Base-by-base conservation (phyloP, 805 yeast genomes). In the Wickerhamomyces hampshirensis region DNA sequence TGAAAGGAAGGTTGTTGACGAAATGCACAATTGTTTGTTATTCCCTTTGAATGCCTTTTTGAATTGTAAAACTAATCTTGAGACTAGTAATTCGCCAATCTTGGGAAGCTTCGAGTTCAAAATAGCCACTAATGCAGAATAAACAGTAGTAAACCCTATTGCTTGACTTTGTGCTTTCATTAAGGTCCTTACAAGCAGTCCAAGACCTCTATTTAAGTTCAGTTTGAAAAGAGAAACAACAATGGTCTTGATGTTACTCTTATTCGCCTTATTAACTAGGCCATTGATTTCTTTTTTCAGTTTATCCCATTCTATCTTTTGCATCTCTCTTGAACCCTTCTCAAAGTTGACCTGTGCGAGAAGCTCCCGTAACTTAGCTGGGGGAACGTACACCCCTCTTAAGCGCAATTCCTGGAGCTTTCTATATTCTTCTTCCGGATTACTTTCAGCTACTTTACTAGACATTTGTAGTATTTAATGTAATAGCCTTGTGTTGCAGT, bases 61-160 rank as follows among this genome's bases (percentile, higher is more conserved):
- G 58, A 85, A 84, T 38, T 69, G 77, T 4, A 77, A 48, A 1
- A 82, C 62, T 18, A 80, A 56, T 41, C 93, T 64, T 7, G 67
- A 51, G 0, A 69, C 54, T 23, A 84, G 43, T 5, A 80, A 54
- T 38, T 71, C 71, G 2, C 95, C 95, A 13, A 85, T 59, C 24
- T 72, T 72, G 0, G 94, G 93, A 4, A 84, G 55, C 45, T 80
- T 75, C 5, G 83, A 70, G 56, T 84, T 82, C 9, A 87, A 34
- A 1, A 80, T 68, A 2, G 80, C 68, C 0, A 73, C 67, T 24
- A 87, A 48, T 1, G 83, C 62, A 0, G 88, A 76, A 46, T 72
- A 79, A 1, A 71, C 67, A 0, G 74, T 58, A 0, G 83, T 68
- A 40, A 56, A 62, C 0, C 62, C 45, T 13, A 56, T 29, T 11